Conservation (phyloP, 1,139 yeast species). For the Pichia kudriavzevii region DNA sequence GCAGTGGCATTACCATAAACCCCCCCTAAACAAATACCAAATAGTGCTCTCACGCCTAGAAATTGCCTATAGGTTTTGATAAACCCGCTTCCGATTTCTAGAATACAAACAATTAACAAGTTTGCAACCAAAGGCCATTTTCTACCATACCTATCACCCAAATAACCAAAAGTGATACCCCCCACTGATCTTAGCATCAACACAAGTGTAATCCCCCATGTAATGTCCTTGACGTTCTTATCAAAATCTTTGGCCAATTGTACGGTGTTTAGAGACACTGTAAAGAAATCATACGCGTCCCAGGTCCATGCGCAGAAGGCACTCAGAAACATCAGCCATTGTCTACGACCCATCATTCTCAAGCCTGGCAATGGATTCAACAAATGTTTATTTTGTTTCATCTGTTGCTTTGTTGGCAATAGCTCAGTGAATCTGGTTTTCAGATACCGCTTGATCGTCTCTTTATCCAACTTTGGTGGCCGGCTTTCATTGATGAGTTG, state of each 20-base stretch:
- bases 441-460: slow-evolving; percentile 30
- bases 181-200: slow-evolving; percentile 75
- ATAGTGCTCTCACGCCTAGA: slow-evolving; percentile 60
- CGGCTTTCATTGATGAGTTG: no score
- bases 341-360: slow-evolving; percentile 35
- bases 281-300: slow-evolving; percentile 74
- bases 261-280: slow-evolving; percentile 55
- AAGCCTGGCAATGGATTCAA: slow-evolving; percentile 52
- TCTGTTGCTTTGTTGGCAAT: slow-evolving; percentile 32
- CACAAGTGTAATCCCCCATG: slow-evolving; percentile 79
- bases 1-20: slow-evolving; percentile 62
- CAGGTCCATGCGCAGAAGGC: slow-evolving; percentile 72
- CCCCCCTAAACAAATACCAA: slow-evolving; percentile 68
- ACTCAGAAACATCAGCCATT: slow-evolving; percentile 56
- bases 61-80: slow-evolving; percentile 57
- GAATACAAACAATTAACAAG: slow-evolving; percentile 44
- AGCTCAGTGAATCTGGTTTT: slow-evolving; percentile 36
- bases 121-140: slow-evolving; percentile 60
- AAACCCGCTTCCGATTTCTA: slow-evolving; percentile 73
- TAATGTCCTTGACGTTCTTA: slow-evolving; percentile 44
- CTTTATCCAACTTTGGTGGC: slow-evolving; percentile 25
- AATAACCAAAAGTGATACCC: slow-evolving; percentile 59
- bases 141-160: slow-evolving; percentile 64
- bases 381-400: slow-evolving; percentile 26
- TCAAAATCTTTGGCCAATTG: slow-evolving; percentile 47